Base-by-base conservation (phyloP, 805 yeast species). In the Wickerhamiella australiensis region DNA sequence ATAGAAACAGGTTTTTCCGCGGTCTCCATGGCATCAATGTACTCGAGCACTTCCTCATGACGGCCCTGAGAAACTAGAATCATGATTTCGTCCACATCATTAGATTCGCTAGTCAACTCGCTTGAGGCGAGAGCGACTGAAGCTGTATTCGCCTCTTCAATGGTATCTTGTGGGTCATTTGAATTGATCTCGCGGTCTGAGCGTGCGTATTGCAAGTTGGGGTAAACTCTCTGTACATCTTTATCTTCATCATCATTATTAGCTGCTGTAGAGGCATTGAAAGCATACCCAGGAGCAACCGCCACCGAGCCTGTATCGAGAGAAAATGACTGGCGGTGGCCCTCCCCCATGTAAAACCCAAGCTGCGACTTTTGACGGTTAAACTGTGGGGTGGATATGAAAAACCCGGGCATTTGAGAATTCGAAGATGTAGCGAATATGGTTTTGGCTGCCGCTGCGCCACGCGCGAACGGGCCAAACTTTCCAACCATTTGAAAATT, bases 381-480 rank as follows among this genome's bases (percentile, higher is more conserved):
- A 43, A 65, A 61, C 50, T 67, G 69, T 25, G 62, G 65, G 6
- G 71, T 68, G 18, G 72, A 61, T 31, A 64, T 64, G 50, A 69
- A 68, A 54, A 68, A 68, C 25, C 65, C 57, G 49, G 70, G 65
- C 54, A 64, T 61, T 20, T 61, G 51, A 12, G 62, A 52, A 40
- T 57, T 50, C 7, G 57, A 47, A 22, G 66, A 54, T 13, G 67
- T 52, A 21, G 65, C 59, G 60, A 66, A 67, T 36, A 67, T 53
- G 50, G 60, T 64, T 53, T 68, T 63, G 33, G 72, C 70, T 46
- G 68, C 62, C 48, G 64, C 56, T 8, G 70, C 65, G 9, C 46
- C 40, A 23, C 52, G 46, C 15, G 47, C 31, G 20, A 50, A 44
- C 47, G 49, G 49, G n/a, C 42, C 49, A 37, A 37, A 46, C 29